Conservation (phyloP, 2,329 filamentous ascomycete species). For the Hirsutella rhossiliensis region DNA sequence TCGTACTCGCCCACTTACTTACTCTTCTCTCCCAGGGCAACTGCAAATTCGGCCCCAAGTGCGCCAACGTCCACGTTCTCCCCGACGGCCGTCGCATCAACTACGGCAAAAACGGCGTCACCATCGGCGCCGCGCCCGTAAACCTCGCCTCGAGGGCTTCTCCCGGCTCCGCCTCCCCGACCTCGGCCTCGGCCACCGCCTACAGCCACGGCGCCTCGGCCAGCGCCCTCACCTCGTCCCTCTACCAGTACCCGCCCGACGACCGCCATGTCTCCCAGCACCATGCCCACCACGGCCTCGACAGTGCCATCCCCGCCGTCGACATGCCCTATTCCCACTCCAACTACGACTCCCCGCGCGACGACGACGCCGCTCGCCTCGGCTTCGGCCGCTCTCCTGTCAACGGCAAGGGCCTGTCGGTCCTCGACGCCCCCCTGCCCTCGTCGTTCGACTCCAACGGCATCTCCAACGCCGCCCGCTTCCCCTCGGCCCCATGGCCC, state of each 20-base stretch:
- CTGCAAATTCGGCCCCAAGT: slow-evolving; percentile 98
- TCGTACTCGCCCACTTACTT: background rate
- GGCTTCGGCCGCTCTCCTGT: slow-evolving; percentile 72
- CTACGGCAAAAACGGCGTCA: slow-evolving; percentile 58
- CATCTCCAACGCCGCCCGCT: slow-evolving; percentile 80
- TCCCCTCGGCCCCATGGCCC: slow-evolving; percentile 67
- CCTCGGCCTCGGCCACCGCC: slow-evolving; percentile 14
- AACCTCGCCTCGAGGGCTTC: slow-evolving; percentile 56
- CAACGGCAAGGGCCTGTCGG: slow-evolving; percentile 63
- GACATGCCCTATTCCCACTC: slow-evolving; percentile 49
- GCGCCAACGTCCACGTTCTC: slow-evolving; percentile 89
- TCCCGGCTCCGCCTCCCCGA: slow-evolving; percentile 29
- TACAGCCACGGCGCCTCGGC: slow-evolving; percentile 39
- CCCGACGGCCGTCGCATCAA: slow-evolving; percentile 90
- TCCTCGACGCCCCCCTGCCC: slow-evolving; percentile 82
- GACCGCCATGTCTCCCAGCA: slow-evolving; percentile 14
- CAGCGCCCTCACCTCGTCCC: slow-evolving; percentile 51
- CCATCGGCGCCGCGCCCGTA: slow-evolving; percentile 42
- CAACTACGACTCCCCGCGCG: slow-evolving; percentile 72
- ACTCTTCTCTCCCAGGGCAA: slow-evolving; percentile 53
- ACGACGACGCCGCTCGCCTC: slow-evolving; percentile 43
- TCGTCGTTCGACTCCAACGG: slow-evolving; percentile 95
- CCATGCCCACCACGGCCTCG: slow-evolving; percentile 22
- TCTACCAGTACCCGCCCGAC: slow-evolving; percentile 33
- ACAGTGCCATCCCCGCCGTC: slow-evolving; percentile 44